Evolutionary conservation across 2,329 filamentous ascomycete species (phyloP).

Genomic region (Phialophora tarda): DNA sequence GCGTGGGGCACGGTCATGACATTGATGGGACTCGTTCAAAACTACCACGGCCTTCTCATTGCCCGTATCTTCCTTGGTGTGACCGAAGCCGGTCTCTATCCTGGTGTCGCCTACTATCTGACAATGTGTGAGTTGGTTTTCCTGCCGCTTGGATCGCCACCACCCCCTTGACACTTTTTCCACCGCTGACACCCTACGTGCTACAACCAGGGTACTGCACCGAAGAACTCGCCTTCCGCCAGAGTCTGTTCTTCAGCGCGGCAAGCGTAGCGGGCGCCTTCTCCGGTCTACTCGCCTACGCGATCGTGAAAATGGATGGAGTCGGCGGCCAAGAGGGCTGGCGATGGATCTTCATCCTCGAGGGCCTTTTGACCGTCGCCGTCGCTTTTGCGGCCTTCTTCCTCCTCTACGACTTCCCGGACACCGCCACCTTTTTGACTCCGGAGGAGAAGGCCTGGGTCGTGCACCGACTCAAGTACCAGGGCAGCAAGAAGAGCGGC

Average conservation of each 20-base stretch:
- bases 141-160: background rate
- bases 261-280: conserved; percentile 59
- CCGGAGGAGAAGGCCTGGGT: conserved; percentile 49
- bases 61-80: conserved; percentile 55
- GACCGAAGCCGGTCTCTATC: conserved; percentile 50
- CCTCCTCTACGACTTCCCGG: conserved; percentile 53
- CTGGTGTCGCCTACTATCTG: conserved; percentile 52
- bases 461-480: conserved; percentile 47
- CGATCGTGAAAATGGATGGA: conserved; percentile 59
- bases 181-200: background rate
- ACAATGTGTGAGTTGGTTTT: conserved; percentile 45
- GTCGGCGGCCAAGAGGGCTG: conserved; percentile 54
- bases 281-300: conserved; percentile 58
- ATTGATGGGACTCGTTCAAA: conserved; percentile 55
- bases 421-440: conserved; percentile 51
- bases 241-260: conserved; percentile 55
- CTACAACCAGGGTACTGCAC: conserved; percentile 47
- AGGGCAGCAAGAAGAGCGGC: conserved; percentile 42
- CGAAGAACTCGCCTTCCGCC: conserved; percentile 50
- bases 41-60: conserved; percentile 42
- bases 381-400: conserved; percentile 52
- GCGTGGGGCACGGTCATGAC: conserved; percentile 57
- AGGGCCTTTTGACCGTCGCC: conserved; percentile 54
- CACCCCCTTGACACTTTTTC: background rate
- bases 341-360: conserved; percentile 63